Evolutionary conservation across 2,329 filamentous ascomycete genomes (phyloP).

Genomic region (Ceratocystis eucalypticola): DNA sequence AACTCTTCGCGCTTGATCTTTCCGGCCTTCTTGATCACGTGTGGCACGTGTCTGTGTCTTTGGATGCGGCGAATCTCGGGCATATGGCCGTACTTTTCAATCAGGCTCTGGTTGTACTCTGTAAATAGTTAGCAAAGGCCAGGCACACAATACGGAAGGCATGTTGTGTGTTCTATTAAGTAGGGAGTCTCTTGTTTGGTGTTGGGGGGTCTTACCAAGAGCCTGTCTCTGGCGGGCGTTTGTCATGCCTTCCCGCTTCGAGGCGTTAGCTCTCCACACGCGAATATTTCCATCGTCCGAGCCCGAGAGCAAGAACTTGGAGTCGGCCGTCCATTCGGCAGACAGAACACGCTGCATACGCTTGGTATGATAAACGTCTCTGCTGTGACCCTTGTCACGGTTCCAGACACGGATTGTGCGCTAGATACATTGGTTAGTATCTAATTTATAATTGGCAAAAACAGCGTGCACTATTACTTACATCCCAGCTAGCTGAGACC

Average conservation of each 20-base stretch:
- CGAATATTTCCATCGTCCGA: conserved; percentile 82
- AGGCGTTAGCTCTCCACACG: conserved; percentile 80
- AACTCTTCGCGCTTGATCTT: conserved; percentile 91
- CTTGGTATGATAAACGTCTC: conserved; percentile 95
- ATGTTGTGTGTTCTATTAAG: not conserved
- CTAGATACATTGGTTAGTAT: conserved; percentile 11
- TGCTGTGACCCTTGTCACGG: conserved; percentile 64
- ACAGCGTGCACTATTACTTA: conserved; percentile 12
- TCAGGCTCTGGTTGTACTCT: conserved; percentile 79
- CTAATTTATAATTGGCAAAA: conserved; percentile 42
- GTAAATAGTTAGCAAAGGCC: conserved; percentile 7
- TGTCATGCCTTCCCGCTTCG: conserved; percentile 71
- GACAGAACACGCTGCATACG: conserved; percentile 93
- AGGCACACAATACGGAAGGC: not conserved
- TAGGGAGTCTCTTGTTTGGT: not conserved
- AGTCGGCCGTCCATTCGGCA: conserved; percentile 73
- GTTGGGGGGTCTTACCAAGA: conserved; percentile 29
- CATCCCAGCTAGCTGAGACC: conserved; percentile 70
- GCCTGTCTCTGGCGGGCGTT: conserved; percentile 72
- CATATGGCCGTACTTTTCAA: conserved; percentile 83
- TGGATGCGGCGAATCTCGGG: conserved; percentile 86
- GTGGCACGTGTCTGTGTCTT: conserved; percentile 80
- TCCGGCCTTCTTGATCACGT: conserved; percentile 85
- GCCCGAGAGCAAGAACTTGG: conserved; percentile 77
- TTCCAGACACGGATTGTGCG: conserved; percentile 79